Base-by-base conservation (phyloP, 108 stramenopile species). In the Pseudonitzschia pungens region DNA sequence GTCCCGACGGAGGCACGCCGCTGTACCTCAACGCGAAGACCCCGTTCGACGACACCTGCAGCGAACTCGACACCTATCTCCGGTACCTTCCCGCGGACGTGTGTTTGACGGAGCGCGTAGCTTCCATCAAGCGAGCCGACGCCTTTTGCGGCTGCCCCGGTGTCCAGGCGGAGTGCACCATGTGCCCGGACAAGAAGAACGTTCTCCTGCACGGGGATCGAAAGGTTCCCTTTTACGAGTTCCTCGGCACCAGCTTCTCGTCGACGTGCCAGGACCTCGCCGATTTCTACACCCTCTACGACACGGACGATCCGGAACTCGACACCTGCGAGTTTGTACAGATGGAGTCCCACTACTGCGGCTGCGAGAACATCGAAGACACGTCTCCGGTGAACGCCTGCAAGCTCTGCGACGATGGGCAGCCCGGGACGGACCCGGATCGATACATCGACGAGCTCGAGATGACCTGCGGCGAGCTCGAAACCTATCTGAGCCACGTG, bases 211-310 rank as follows among this genome's bases (percentile, higher is more conserved):
- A 66, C 41, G 65, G 64, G 4, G 65, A 77, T 42, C 59, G 76
- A 10, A 44, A 70, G 21, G 70, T 77, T 27, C 76, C 76, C 20
- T 77, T 77, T 29, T 71, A 70, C 36, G 60, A 53, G 36, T 66
- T 70, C 20, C 44, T 67, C 9, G 76, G 58, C 8, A 60, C 26
- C 24, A 71, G 54, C 29, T 40, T 62, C 40, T 62, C 69, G n/a
- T 64, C 76, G 12, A 69, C 76, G 26, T 77, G 76, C 52, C 70
- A 66, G n/a, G 64, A 77, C 55, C 26, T 77, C 28, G 69, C 76
- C 15, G 54, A 55, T 45, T 68, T 67, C n/a, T 69, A 59, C 26
- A 60, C 69, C 16, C 11, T 67, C 21, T 67, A 67, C 66, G 66
- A 67, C 36, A 63, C 51, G 20, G 70, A 60, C 50, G 65, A 71